Conservation (phyloP, 2,329 filamentous ascomycete genomes). For the Ophiostoma quercus region DNA sequence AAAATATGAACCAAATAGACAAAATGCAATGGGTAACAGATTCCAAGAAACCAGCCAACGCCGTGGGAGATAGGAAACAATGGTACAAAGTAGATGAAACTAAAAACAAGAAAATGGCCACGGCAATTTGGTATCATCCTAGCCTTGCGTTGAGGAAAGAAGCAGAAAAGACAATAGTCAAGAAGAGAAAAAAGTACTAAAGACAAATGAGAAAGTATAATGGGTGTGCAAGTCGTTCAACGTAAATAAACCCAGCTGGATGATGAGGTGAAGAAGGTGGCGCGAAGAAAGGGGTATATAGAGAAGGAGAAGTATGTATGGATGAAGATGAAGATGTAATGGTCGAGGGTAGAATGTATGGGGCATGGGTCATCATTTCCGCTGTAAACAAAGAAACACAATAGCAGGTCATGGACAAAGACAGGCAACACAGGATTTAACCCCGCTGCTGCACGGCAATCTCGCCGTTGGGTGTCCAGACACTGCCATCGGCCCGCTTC, state of each 20-base stretch:
- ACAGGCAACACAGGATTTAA: not conserved
- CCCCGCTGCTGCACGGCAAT: constrained; percentile 5
- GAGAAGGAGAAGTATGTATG: constrained; percentile 14
- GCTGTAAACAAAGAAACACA: constrained; percentile 8
- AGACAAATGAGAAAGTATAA: constrained; percentile 4
- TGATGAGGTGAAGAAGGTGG: not conserved
- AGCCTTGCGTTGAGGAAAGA: constrained; percentile 13
- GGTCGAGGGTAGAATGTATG: not conserved
- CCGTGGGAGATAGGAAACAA: constrained; percentile 10
- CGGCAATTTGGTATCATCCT: not conserved
- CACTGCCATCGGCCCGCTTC: constrained; percentile 28
- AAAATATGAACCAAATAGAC: not conserved
- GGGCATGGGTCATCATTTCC: not conserved
- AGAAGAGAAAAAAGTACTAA: not conserved
- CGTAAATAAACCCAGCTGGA: not conserved
- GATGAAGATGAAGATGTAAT: not conserved
- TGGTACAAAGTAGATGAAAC: not conserved
- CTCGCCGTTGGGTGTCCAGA: constrained; percentile 26
- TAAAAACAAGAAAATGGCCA: not conserved
- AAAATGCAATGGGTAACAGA: not conserved
- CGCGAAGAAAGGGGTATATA: not conserved
- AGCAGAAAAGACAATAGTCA: not conserved
- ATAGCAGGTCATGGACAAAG: not conserved
- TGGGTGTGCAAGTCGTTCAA: not conserved
- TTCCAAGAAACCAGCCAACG: not conserved